A percentile compares a stretch with the other conserved stretches of the same genome.
These are phyloP conservation scores for Candida manassasensis DNA, from an alignment of 805 yeast species.

Conservation along the genomic window DNA sequence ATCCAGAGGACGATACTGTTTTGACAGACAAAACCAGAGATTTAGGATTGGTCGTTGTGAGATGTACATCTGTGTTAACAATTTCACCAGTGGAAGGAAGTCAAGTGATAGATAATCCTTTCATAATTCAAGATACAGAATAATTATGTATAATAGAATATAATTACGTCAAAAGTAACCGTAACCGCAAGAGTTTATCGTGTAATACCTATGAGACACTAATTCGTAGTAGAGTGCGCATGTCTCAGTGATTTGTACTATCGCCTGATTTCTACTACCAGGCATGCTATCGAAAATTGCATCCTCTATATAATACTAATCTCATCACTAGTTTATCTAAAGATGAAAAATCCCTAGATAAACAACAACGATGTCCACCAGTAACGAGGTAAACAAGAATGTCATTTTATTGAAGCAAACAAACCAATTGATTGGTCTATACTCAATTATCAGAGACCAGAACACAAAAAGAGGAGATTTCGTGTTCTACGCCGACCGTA, in stretches of 20 bases:
- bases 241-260: too few species aligned
- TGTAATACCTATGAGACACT: too few species aligned
- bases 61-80: slow-evolving; percentile 76
- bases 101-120: slow-evolving; percentile 69
- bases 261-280: too few species aligned
- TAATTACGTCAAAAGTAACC: too few species aligned
- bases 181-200: too few species aligned
- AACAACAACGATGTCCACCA: not conserved
- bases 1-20: slow-evolving; percentile 56
- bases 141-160: not conserved
- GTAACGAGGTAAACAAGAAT: slow-evolving; percentile 34
- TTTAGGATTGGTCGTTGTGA: slow-evolving; percentile 74
- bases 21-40: slow-evolving; percentile 56
- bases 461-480: slow-evolving; percentile 84
- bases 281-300: too few species aligned
- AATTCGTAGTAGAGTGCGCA: too few species aligned
- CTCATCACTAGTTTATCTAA: too few species aligned
- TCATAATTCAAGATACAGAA: slow-evolving; percentile 23
- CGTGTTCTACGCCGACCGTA: slow-evolving; percentile 91
- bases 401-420: slow-evolving; percentile 78
- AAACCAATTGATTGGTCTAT: slow-evolving; percentile 81
- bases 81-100: slow-evolving; percentile 72
- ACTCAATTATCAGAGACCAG: slow-evolving; percentile 84
- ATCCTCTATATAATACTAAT: too few species aligned
- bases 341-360: too few species aligned